These are phyloP conservation scores for Gracilaria caudata DNA, from an alignment of 23 red algal species.

Conservation along the genomic window DNA sequence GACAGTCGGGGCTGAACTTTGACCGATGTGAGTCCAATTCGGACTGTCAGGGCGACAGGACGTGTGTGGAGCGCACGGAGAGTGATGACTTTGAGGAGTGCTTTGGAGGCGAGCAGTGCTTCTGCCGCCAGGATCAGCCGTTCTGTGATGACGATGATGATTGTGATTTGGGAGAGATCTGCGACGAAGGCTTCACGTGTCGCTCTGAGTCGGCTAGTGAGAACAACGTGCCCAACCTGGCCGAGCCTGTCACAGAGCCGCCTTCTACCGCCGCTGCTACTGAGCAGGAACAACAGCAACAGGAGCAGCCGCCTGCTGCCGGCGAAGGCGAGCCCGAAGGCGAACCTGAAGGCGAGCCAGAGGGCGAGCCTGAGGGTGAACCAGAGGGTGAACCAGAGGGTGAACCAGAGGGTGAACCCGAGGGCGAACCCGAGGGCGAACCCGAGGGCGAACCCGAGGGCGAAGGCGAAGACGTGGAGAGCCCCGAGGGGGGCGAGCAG, in stretches of 20 bases:
- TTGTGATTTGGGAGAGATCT: not conserved
- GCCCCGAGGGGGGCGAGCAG: not conserved
- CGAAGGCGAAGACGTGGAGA: not conserved
- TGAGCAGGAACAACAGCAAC: not conserved
- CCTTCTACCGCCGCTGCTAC: not conserved
- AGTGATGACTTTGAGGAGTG: conserved; percentile 32
- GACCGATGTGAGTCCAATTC: not conserved
- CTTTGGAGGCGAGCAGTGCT: conserved; percentile 8
- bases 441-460: not conserved
- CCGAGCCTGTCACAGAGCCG: not conserved
- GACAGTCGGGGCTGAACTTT: conserved; percentile 10
- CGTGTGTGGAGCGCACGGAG: not conserved
- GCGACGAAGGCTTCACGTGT: not conserved
- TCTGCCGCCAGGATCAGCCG: not conserved
- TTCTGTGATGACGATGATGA: not conserved
- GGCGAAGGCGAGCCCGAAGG: not conserved
- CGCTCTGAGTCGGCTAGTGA: not conserved
- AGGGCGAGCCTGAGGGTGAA: not conserved
- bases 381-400: not conserved
- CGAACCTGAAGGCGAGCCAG: not conserved
- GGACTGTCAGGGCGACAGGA: conserved; percentile 7
- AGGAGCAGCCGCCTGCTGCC: not conserved
- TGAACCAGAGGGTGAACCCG: not conserved
- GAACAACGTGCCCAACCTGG: not conserved
- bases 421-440: not conserved